Evolutionary conservation across 2,329 filamentous ascomycete species (phyloP).

Genomic region (Gyromitra esculenta): DNA sequence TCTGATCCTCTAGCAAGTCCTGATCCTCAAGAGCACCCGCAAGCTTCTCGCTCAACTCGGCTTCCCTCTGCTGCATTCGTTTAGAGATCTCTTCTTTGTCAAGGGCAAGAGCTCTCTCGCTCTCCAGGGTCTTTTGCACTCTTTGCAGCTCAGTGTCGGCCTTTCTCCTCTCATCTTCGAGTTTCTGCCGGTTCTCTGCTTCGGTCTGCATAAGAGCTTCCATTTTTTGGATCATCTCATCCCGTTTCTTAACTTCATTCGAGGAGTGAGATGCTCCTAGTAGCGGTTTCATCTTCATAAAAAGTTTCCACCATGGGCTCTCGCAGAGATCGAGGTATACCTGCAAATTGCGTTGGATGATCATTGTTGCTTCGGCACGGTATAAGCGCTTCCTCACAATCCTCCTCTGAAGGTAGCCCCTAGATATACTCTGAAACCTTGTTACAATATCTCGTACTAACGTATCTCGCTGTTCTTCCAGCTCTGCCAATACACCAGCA

Average conservation of each 20-base stretch:
- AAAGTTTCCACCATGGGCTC: conserved; percentile 97
- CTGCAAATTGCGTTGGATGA: conserved; percentile 93
- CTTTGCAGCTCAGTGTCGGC: conserved; percentile 86
- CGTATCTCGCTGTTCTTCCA: conserved; percentile 93
- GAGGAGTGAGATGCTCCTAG: conserved; percentile 91
- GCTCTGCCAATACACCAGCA: conserved; percentile 90
- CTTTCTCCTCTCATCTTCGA: conserved; percentile 91
- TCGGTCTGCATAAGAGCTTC: conserved; percentile 85
- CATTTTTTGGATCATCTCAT: conserved; percentile 89
- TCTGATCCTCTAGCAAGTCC: conserved; percentile 89
- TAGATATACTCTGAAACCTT: conserved; percentile 88
- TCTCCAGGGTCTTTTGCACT: conserved; percentile 93
- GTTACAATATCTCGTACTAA: conserved; percentile 94
- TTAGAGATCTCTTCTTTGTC: conserved; percentile 99
- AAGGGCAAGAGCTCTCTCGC: conserved; percentile 90
- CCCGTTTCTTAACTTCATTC: conserved; percentile 91
- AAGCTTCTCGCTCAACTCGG: conserved; percentile 91
- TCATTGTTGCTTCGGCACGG: conserved; percentile 89
- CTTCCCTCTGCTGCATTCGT: conserved; percentile 88
- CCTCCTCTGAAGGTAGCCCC: conserved; percentile 87
- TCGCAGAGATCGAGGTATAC: conserved; percentile 88
- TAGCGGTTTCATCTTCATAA: conserved; percentile 93
- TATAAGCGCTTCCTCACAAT: conserved; percentile 93
- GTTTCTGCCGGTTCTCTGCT: conserved; percentile 74
- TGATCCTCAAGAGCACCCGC: conserved; percentile 92